These are phyloP conservation scores for Lachancea waltii DNA, from an alignment of 805 yeast genomes.

Conservation along the genomic window DNA sequence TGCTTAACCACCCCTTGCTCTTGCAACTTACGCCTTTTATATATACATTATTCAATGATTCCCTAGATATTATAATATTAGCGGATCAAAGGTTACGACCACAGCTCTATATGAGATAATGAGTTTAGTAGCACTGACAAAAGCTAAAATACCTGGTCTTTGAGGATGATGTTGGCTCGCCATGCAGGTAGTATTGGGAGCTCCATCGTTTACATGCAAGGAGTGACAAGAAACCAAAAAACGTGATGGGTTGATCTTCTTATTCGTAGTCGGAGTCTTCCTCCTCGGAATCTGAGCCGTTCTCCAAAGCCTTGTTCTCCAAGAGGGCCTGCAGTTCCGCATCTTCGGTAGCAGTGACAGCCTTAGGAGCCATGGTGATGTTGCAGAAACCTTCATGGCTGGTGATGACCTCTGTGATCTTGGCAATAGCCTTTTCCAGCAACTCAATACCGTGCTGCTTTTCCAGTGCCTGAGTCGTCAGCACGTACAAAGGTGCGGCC, in stretches of 20 bases:
- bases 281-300: slow-evolving; percentile 71
- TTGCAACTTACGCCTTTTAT: not conserved
- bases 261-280: slow-evolving; percentile 43
- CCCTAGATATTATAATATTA: not conserved
- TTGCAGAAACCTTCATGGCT: slow-evolving; percentile 79
- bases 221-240: too few species aligned
- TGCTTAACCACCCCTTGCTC: not conserved
- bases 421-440: slow-evolving; percentile 72
- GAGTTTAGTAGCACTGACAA: too few species aligned
- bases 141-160: too few species aligned
- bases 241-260: slow-evolving; percentile 5
- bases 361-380: slow-evolving; percentile 97
- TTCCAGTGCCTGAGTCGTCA: slow-evolving; percentile 88
- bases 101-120: not conserved
- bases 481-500: slow-evolving; percentile 94
- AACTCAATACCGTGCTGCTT: slow-evolving; percentile 80
- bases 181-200: not conserved
- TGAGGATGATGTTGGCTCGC: not conserved
- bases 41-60: not conserved
- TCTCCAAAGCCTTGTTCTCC: slow-evolving; percentile 89
- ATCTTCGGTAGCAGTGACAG: slow-evolving; percentile 96
- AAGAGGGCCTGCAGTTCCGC: slow-evolving; percentile 94
- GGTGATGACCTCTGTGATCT: slow-evolving; percentile 62
- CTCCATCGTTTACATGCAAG: not conserved
- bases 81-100: not conserved